Evolutionary conservation across 169 alveolate species (phyloP), one percentile per base, ranked within the genome.

Genomic region (Perkinsus chesapeaki): DNA sequence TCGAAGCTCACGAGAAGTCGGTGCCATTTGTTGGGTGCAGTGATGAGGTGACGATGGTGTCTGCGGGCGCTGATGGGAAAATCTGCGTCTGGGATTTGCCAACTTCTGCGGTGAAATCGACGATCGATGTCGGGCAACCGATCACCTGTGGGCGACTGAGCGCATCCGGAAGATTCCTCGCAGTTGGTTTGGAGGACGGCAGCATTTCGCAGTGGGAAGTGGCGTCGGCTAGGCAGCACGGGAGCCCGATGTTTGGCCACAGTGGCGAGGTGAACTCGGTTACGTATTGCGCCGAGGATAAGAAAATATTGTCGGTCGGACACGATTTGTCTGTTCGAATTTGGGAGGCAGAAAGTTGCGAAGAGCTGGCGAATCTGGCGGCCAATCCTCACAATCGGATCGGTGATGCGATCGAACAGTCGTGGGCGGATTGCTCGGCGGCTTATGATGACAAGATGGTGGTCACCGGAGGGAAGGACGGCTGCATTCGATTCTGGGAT

Each of bases 111-210:
- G 37, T 60, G 31, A 27, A 34, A 7, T 60, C 82, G 36, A 12
- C 82, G 7, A 60, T 60, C 82, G 27, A 34, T 60, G 23, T 34
- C 27, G 82, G 82, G 7, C 82, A 60, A 34, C 82, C 82, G 1
- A 60, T 60, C 27, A 34, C 37, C 36, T 60, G 82, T 34, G 12
- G 37, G 12, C 36, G 36, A 9, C 82, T 60, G 31, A 60, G 82
- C 82, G 82, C 82, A 9, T 12, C 36, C 27, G 82, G 82, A 16
- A 60, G 27, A 34, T 0, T 60, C 36, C 36, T 91, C 39, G 93
- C 93, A 36, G 73, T 91, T 0, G 39, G 48, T 3, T n/a, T 91
- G 93, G 93, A 91, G 73, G 60, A 91, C 93, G 93, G 93, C 73
- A 39, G 39, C 34, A 91, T 91, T 39, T 37, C 39, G 36, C 73